Base-by-base conservation (phyloP, 495 filamentous ascomycete species). In the Cladorrhinum samala region DNA sequence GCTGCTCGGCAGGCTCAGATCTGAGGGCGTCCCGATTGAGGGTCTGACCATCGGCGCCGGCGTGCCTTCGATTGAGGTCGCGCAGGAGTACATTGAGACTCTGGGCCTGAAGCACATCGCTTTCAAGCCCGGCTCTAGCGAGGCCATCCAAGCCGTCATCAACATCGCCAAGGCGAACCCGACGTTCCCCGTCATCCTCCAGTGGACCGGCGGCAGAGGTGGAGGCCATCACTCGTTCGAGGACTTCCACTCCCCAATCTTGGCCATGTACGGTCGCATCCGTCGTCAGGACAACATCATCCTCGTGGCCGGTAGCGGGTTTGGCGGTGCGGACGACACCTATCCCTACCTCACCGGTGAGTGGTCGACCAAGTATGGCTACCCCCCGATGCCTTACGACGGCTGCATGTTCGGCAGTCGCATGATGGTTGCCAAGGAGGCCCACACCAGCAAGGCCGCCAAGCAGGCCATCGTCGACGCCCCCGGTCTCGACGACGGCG, bases 391-490 rank as follows among this genome's bases (percentile, higher is more conserved):
- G 91, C 91, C 91, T 6, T 95, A 86, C 49, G 91, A 96, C 70
- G 91, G 91, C 30, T 86, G 85, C 65, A 74, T 95, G 49, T 93
- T 95, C 53, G 91, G 89, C 53, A 92, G 87, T 65, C 88, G 91
- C 49, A 85, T 93, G 78, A 95, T 96, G 91, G 87, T 86, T 41
- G 88, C 91, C 36, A 93, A 92, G 71, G 93, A 98, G 71, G 89
- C 91, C 0, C 85, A 96, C 64, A 98, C 93, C 2, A 95, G 91
- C 50, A 83, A 81, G 66, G 88, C 87, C 48, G 93, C 92, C 48
- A 98, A 98, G 76, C 83, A 94, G 72, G 93, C 93, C 36, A 98
- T 98, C 60, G 83, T 87, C 23, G 90, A 95, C 58, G 93, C 92
- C 9, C 80, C 84, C 53, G 93, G 93, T 57, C 77, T 96, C 16